Percentiles rank a stretch among this genome's conserved stretches.
These are phyloP conservation scores for Symbiodinium pilosum DNA, from an alignment of 73 alveolate genomes.

Conservation along the genomic window DNA sequence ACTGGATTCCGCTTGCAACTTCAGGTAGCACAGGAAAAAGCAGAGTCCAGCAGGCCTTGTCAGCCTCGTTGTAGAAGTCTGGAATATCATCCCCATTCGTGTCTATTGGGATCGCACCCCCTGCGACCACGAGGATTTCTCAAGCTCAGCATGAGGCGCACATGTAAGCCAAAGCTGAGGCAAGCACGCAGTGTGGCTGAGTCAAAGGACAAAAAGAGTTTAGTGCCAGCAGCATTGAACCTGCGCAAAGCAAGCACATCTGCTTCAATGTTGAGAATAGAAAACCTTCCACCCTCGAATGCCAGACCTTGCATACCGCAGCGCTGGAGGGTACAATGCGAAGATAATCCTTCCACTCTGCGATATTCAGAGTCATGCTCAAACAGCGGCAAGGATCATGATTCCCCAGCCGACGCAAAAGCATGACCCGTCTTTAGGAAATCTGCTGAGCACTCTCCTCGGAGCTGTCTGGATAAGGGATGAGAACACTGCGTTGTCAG, in stretches of 20 bases:
- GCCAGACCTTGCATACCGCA: slow-evolving; percentile 60
- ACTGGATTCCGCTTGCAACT: too few relatives aligned
- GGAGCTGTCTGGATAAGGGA: slow-evolving; percentile 96
- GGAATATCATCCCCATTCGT: slow-evolving; percentile 75
- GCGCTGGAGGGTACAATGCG: slow-evolving; percentile 59
- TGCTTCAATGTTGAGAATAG: not conserved
- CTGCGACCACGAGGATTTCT: not conserved
- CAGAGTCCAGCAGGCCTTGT: slow-evolving; percentile 37
- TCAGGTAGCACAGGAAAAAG: too few relatives aligned
- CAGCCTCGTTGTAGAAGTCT: slow-evolving; percentile 78
- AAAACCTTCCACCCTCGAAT: not conserved
- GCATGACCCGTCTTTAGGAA: too few relatives aligned
- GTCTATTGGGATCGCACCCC: slow-evolving; percentile 69
- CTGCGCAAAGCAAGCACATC: slow-evolving; percentile 24
- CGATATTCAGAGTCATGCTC: too few relatives aligned
- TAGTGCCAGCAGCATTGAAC: slow-evolving; percentile 72
- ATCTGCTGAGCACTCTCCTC: too few relatives aligned
- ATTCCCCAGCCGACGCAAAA: too few relatives aligned
- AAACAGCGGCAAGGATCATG: too few relatives aligned
- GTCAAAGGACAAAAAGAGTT: slow-evolving; percentile 61
- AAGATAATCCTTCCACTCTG: slow-evolving; percentile 43
- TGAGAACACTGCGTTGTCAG: slow-evolving; percentile 56
- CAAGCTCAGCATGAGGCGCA: not conserved
- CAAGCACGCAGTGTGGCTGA: slow-evolving; percentile 44
- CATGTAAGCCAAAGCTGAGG: not conserved